Evolutionary conservation across 2,329 filamentous ascomycete species (phyloP), one percentile per base, ranked within the genome.

Genomic region (Botrytis galanthina): DNA sequence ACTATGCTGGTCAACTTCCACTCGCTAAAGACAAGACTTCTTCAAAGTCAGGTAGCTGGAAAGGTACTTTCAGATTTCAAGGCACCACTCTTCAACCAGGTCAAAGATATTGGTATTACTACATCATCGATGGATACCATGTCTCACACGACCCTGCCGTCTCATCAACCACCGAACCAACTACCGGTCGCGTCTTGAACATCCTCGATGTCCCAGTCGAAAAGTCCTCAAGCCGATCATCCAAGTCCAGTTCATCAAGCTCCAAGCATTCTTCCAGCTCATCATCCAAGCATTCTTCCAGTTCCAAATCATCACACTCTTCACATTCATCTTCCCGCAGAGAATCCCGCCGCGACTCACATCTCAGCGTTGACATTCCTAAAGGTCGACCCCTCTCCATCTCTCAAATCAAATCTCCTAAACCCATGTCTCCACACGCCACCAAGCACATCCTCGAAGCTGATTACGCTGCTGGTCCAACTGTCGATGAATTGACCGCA

Each of bases 21-120:
- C 92, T 98, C 80, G 94, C 94, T 85, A 95, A 94, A 87, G 94
- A 97, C 84, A 91, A 89, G 86, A 85, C 87, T 81, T 89, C 92
- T 67, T 91, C 91, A 85, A 97, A 97, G 87, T 90, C 92, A 73
- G 94, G 94, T 82, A 92, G 92, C 79, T 98, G 95, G 94, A 93
- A 95, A 83, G 96, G 95, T 81, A 97, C 94, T 81, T 98, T 99
- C 88, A 92, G 94, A 86, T 98, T 99, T 86, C 93, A 96, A 85
- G 92, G 92, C 82, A 85, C 90, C 76, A 95, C 93, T 75, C 89
- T 98, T 80, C 91, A 95, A 87, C 87, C 93, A 80, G 94, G 95
- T 83, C 91, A 93, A 83, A 92, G 95, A 82, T 98, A 98, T 90
- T 99, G 96, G 96, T 99, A 98, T 91, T 99, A 99, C 90, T 99